A percentile compares a stretch with the other conserved stretches of the same genome.
These are phyloP conservation scores for Penicillium paradoxum DNA, from an alignment of 495 filamentous ascomycete genomes.

Conservation along the genomic window DNA sequence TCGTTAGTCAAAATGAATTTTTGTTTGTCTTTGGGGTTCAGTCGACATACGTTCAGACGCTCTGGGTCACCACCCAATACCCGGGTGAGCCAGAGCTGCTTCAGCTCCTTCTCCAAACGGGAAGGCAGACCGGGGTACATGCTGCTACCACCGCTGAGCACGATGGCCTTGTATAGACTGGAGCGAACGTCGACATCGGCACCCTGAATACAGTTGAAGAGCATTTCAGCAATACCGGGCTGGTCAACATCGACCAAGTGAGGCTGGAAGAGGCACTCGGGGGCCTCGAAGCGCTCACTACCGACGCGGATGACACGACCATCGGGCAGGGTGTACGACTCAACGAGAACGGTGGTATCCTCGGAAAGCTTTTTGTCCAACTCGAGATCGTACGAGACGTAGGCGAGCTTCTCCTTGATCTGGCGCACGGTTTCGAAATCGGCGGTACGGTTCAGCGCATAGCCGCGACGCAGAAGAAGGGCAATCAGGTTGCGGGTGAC, in stretches of 20 bases:
- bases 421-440: slow-evolving; percentile 99
- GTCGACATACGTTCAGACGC: slow-evolving; percentile 63
- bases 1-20: slow-evolving; percentile 16
- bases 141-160: slow-evolving; percentile 91
- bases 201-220: slow-evolving; percentile 97
- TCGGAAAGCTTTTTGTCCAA: slow-evolving; percentile 93
- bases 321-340: slow-evolving; percentile 95
- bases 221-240: slow-evolving; percentile 89
- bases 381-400: slow-evolving; percentile 97
- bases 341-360: slow-evolving; percentile 95
- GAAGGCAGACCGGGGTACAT: slow-evolving; percentile 98
- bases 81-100: slow-evolving; percentile 95
- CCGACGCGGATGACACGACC: slow-evolving; percentile 94
- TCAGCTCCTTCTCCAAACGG: slow-evolving; percentile 94
- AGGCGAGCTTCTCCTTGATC: slow-evolving; percentile 99
- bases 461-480: slow-evolving; percentile 88
- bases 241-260: slow-evolving; percentile 98
- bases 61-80: slow-evolving; percentile 87
- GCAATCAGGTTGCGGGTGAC: slow-evolving; percentile 96
- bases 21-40: too few species aligned
- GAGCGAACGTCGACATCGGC: slow-evolving; percentile 92
- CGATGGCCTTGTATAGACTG: slow-evolving; percentile 93
- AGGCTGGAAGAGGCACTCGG: slow-evolving; percentile 98
- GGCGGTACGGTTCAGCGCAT: slow-evolving; percentile 95
- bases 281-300: slow-evolving; percentile 94